Base-by-base conservation (phyloP, 352 stramenopile genomes). In the Globisporangium canariense region DNA sequence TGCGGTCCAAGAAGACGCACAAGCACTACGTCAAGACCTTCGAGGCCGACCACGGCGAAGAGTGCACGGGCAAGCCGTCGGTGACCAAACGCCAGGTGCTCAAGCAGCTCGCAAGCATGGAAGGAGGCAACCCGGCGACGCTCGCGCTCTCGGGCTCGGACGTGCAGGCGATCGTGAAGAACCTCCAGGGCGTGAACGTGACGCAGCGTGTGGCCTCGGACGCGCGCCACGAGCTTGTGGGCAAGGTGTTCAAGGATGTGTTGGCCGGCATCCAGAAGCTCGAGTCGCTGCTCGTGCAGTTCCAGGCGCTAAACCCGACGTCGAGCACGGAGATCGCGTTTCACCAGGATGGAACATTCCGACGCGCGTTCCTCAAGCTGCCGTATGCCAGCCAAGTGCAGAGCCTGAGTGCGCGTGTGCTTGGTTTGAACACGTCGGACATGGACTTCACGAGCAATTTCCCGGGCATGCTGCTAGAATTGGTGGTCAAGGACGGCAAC, bases 61-160 rank as follows among this genome's bases (percentile, higher is more conserved):
- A 75, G 46, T 82, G 76, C 41, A 75, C 72, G 2, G 76, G 74
- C 18, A 71, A 64, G 3, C 69, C 77, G 16, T 64, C 74, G 0
- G 64, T 78, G 14, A 82, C 76, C 25, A 74, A 71, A 18, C 62
- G 73, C 4, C 76, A 84, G 59, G 76, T 84, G 47, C 66, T 84
- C 14, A 72, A 71, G 20, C 72, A 74, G 20, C 46, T 79, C 11
- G 59, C 70, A 59, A 75, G 50, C 20, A 64, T 66, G 3, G 72
- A 78, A 34, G 60, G 66, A 11, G 60, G 66, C 10, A 65, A 60
- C n/a, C 54, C 77, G 14, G 41, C 41, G 40, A 64, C 66, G 4
- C 69, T 84, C 51, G 58, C 64, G 32, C 66, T 79, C 18, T 79
- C 72, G n/a, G 70, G 70, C 0, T 57, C 71, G 3, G 69, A 68